Conservation (phyloP, 129 eudicot genomes). For the Flaveria sonorensis region DNA sequence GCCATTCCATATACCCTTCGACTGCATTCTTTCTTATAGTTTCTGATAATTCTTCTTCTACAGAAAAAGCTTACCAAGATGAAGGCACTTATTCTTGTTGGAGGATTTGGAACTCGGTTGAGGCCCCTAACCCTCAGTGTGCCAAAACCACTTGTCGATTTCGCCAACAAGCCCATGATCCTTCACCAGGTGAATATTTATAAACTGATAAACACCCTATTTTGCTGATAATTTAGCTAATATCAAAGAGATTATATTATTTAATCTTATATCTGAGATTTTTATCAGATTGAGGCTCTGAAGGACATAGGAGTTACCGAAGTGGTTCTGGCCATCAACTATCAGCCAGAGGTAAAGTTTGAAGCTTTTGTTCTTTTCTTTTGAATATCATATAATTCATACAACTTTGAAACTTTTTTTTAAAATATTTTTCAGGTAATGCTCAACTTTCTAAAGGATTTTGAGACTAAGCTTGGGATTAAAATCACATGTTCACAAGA, state of each 20-base stretch:
- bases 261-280: conserved; percentile 5
- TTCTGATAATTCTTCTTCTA: conserved; percentile 33
- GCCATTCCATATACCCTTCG: conserved; percentile 7
- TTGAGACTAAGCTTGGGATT: conserved; percentile 75
- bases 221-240: conserved; percentile 4
- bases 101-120: conserved; percentile 96
- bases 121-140: conserved; percentile 89
- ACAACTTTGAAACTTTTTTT: neutral
- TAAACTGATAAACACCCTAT: neutral
- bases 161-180: conserved; percentile 98
- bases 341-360: conserved; percentile 88
- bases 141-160: conserved; percentile 97
- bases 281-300: conserved; percentile 83
- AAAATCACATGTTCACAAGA: conserved; percentile 84
- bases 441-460: conserved; percentile 80
- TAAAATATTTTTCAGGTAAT: conserved; percentile 43
- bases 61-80: conserved; percentile 44
- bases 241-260: neutral
- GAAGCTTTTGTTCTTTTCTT: neutral
- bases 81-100: conserved; percentile 99
- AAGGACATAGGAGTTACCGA: conserved; percentile 94
- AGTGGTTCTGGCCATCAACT: conserved; percentile 94
- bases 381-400: neutral
- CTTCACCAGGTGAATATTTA: conserved; percentile 75
- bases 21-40: conserved; percentile 28